A percentile compares a stretch with the other conserved stretches of the same genome.
Evolutionary conservation across 2,329 filamentous ascomycete species (phyloP).

Genomic region (Fusarium dimerum): DNA sequence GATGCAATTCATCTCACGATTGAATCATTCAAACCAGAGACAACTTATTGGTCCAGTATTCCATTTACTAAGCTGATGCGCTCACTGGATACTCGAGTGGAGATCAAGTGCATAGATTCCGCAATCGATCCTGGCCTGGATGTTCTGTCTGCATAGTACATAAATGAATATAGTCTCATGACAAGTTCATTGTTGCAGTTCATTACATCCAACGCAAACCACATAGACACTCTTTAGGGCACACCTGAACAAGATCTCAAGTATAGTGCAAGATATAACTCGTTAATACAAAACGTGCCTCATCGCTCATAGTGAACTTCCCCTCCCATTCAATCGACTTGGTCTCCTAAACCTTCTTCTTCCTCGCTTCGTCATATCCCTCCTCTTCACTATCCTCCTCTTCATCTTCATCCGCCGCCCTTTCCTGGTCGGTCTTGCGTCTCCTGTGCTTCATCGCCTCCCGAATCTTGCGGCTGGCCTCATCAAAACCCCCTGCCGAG

Average conservation of each 20-base stretch:
- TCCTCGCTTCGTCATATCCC: slow-evolving; percentile 44
- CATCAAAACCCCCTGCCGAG: slow-evolving; percentile 71
- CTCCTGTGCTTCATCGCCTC: slow-evolving; percentile 75
- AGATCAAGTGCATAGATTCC: too few species aligned
- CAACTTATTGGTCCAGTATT: too few species aligned
- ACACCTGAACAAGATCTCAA: background rate
- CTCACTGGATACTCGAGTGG: too few species aligned
- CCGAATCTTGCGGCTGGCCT: slow-evolving; percentile 81
- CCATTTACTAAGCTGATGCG: too few species aligned
- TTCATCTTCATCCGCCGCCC: slow-evolving; percentile 34
- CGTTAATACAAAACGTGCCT: slow-evolving; percentile 17
- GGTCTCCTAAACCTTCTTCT: slow-evolving; percentile 38
- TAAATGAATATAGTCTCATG: too few species aligned
- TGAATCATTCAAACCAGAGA: too few species aligned
- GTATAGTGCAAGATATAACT: slow-evolving; percentile 2
- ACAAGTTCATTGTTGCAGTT: too few species aligned
- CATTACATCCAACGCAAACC: too few species aligned
- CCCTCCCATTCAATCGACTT: background rate
- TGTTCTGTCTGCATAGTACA: too few species aligned
- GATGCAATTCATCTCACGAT: too few species aligned
- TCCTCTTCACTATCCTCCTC: slow-evolving; percentile 46
- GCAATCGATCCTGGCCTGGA: too few species aligned
- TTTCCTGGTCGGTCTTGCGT: slow-evolving; percentile 49
- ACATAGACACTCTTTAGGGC: too few species aligned
- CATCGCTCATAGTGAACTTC: background rate